Conservation (phyloP, 129 eudicot genomes). For the Tagetes patula region DNA sequence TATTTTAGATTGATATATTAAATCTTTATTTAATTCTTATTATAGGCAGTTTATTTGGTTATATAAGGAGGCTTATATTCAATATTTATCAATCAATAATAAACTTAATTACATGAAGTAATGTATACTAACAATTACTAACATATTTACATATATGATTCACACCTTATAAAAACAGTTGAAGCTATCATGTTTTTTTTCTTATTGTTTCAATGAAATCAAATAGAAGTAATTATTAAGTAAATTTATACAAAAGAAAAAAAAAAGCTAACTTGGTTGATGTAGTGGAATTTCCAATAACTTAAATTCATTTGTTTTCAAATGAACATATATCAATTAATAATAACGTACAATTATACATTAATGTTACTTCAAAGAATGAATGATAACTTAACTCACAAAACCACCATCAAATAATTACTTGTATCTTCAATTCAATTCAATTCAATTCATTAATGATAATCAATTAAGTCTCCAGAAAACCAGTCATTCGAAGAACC, state of each 20-base stretch:
- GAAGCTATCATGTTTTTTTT: no score
- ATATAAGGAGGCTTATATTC: no score
- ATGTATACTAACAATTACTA: no score
- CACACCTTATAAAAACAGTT: no score
- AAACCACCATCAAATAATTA: conserved; percentile 6
- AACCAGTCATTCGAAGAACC: conserved; percentile 77
- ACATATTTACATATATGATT: not conserved
- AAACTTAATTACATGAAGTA: not conserved
- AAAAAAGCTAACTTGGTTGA: not conserved
- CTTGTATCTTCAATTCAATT: no score
- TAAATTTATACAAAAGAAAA: not conserved
- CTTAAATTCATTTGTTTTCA: conserved; percentile 26
- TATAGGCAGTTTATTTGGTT: no score
- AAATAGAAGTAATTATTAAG: not conserved
- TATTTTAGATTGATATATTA: no score
- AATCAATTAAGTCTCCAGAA: conserved; percentile 52
- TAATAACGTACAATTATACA: not conserved
- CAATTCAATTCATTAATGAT: no score
- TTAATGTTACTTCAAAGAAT: conserved; percentile 11
- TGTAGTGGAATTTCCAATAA: not conserved
- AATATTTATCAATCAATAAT: no score
- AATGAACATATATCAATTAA: conserved; percentile 9
- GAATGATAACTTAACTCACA: not conserved
- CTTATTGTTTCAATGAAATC: conserved; percentile 1
- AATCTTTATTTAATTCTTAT: no score